A percentile compares a stretch with the other conserved stretches of the same genome.
Conservation (phyloP, 108 stramenopile species). For the Tribonema minus region DNA sequence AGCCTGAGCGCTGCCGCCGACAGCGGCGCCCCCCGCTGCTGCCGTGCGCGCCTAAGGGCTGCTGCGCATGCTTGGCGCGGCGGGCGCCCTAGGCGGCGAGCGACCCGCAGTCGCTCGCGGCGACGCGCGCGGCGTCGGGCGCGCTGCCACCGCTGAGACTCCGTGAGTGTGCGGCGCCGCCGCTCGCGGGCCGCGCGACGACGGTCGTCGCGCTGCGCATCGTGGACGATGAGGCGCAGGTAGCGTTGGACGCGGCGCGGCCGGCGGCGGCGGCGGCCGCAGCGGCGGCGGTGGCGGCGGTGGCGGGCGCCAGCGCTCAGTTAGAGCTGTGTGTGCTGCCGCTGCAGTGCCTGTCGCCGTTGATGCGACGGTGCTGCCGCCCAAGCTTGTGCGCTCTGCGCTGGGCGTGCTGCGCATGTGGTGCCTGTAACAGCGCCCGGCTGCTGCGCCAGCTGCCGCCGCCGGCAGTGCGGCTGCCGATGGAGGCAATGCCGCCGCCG, state of each 20-base stretch:
- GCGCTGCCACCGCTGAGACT: too few species aligned
- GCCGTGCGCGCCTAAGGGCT: constrained; percentile 1
- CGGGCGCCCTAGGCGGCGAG: too few species aligned
- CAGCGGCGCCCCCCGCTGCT: neutral
- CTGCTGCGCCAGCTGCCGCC: constrained; percentile 2
- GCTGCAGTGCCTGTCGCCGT: constrained; percentile 29
- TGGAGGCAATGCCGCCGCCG: neutral
- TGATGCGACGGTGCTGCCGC: constrained; percentile 1
- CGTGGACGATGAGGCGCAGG: constrained; percentile 1
- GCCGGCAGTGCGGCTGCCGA: neutral
- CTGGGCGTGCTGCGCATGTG: constrained; percentile 21
- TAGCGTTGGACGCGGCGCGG: neutral
- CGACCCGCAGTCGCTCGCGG: neutral
- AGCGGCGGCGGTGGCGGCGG: too few species aligned
- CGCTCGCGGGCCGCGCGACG: too few species aligned
- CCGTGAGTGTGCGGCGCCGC: too few species aligned
- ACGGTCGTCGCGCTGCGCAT: neutral
- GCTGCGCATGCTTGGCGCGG: too few species aligned
- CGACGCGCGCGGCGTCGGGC: neutral
- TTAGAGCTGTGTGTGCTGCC: constrained; percentile 2
- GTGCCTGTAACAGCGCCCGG: constrained; percentile 25
- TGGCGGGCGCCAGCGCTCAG: neutral
- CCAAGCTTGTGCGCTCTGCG: neutral
- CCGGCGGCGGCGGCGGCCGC: constrained; percentile 3
- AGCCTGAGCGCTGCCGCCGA: too few species aligned